These are phyloP conservation scores for Dysphania ambrosioides DNA, from an alignment of 148 eudicot species.

Conservation along the genomic window DNA sequence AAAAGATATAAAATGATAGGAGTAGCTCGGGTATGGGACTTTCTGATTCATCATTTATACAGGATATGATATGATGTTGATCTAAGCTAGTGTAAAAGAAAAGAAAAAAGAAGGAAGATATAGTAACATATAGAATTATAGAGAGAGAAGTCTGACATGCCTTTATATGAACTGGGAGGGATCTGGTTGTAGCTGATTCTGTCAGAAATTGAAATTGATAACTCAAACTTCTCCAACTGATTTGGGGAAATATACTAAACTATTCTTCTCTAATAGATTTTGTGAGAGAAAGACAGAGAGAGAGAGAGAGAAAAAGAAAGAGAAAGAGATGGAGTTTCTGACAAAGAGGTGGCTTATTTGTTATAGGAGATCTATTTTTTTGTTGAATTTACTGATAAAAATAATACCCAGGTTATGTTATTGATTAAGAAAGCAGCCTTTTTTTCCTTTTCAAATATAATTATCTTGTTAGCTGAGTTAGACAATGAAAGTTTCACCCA, in stretches of 20 bases:
- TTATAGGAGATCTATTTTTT: slow-evolving; percentile 10
- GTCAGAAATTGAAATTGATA: slow-evolving; percentile 33
- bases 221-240: slow-evolving; percentile 35
- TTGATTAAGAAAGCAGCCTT: slow-evolving; percentile 21
- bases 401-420: no score
- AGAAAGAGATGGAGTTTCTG: slow-evolving; percentile 25
- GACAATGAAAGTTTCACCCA: slow-evolving; percentile 7
- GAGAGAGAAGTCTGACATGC: slow-evolving; percentile 26
- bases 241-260: slow-evolving; percentile 41
- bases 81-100: neutral
- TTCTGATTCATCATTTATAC: no score
- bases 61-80: neutral
- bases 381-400: slow-evolving; percentile 14
- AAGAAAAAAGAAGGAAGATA: neutral
- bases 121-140: no score
- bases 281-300: slow-evolving; percentile 8
- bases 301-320: slow-evolving; percentile 15
- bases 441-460: neutral
- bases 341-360: slow-evolving; percentile 30
- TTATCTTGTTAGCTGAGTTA: neutral
- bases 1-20: no score
- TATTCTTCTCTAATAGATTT: neutral
- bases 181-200: slow-evolving; percentile 25
- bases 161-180: neutral
- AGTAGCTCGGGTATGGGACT: no score